Conservation (phyloP, 148 eudicot genomes). For the Cornus florida region DNA sequence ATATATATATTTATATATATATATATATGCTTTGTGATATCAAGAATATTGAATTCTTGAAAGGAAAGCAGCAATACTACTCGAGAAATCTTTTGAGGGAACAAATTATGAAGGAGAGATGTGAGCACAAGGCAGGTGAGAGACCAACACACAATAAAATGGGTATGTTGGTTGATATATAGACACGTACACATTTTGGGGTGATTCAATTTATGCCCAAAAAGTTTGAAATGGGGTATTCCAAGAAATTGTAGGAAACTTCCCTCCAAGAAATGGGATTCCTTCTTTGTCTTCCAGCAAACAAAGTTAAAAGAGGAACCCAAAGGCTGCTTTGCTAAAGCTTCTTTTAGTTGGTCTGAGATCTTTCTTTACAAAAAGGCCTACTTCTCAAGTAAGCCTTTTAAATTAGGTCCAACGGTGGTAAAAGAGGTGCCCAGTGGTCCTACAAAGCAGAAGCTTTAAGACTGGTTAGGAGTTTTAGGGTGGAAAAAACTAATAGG, state of each 20-base stretch:
- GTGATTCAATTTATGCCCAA: neutral
- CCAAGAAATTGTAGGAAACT: conserved; percentile 6
- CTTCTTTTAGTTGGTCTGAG: neutral
- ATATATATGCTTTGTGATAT: too few relatives aligned
- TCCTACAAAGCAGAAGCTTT: neutral
- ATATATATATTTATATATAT: too few relatives aligned
- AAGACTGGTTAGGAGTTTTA: too few relatives aligned
- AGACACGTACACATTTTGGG: neutral
- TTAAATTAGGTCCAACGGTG: neutral
- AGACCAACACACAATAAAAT: too few relatives aligned
- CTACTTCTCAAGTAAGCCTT: neutral
- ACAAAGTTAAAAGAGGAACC: neutral
- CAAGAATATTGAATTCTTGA: too few relatives aligned
- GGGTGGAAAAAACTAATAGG: too few relatives aligned
- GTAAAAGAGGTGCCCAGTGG: neutral
- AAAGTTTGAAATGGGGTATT: neutral
- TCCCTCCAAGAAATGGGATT: conserved; percentile 9
- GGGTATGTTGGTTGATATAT: neutral
- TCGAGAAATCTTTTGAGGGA: too few relatives aligned
- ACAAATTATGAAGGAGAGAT: neutral
- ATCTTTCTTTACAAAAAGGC: neutral
- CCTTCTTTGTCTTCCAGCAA: conserved; percentile 10
- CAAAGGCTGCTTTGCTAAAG: conserved; percentile 10
- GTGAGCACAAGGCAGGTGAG: neutral
- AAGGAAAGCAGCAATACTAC: neutral